Evolutionary conservation across 345 rosid species (phyloP), one percentile per base, ranked within the genome.

Genomic region (Raphanus sativus): DNA sequence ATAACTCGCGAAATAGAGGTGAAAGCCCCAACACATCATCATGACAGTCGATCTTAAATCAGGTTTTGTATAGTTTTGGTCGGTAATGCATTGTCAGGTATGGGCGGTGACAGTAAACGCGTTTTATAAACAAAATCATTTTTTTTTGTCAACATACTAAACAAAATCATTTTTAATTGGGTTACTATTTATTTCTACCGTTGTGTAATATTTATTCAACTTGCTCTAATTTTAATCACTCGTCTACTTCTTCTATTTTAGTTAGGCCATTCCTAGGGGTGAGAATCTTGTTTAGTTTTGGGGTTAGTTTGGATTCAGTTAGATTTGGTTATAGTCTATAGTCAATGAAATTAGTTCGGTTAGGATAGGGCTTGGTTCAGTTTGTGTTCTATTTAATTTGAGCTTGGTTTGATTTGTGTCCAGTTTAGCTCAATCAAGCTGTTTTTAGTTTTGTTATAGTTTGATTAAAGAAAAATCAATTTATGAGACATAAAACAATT

Each of bases 101-200:
- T 33, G 71, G 63, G 54, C 26, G 72, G 60, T 66, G 72, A 66
- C 25, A 11, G n/a, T 40, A 66, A 58, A 40, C 78, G 78, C 73
- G 60, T 67, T 30, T 32, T 58, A 67, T 38, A 32, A 45, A 67
- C 67, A 45, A 59, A 8, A n/a, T n/a, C n/a, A n/a, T n/a, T n/a
- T n/a, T n/a, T n/a, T n/a, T n/a, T n/a, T n/a, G n/a, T n/a, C n/a
- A n/a, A n/a, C n/a, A n/a, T n/a, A n/a, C n/a, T n/a, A n/a, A n/a
- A n/a, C n/a, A n/a, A n/a, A n/a, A 30, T 58, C 29, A 17, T 55
- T 54, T 71, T 72, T 9, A 45, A 7, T 62, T 73, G 38, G 30
- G 5, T 72, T 61, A 61, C 58, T 42, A 15, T 50, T 50, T 13
- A 73, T 72, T 17, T 32, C 50, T 15, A 62, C 56, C 33, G 25